phyloP scores from a whole-genome alignment of 2,329 filamentous ascomycete species.

The Xylaria sp. region DNA sequence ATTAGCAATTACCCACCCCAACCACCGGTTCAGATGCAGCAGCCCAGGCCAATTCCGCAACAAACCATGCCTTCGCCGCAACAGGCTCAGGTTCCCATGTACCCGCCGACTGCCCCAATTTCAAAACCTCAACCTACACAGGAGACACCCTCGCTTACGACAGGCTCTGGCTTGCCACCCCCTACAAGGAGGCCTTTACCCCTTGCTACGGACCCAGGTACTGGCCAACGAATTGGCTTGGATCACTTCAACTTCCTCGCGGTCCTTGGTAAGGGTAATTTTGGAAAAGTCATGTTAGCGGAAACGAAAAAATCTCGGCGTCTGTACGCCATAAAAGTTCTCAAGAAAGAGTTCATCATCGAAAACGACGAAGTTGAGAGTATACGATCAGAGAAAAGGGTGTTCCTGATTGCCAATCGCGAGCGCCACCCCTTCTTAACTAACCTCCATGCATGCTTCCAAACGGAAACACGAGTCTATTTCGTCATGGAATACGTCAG shows the following conservation, averaged over 20 bases:
- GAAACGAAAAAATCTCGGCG: conserved; percentile 94
- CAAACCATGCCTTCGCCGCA: conserved; percentile 47
- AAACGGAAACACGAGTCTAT: conserved; percentile 97
- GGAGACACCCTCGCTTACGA: conserved; percentile 52
- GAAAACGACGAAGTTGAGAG: conserved; percentile 99
- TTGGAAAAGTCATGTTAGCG: conserved; percentile 99
- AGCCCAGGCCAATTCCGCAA: conserved; percentile 53
- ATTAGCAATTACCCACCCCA: conserved; percentile 62
- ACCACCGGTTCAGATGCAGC: conserved; percentile 56
- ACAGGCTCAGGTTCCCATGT: conserved; percentile 50
- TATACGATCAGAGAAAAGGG: conserved; percentile 95
- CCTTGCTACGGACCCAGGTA: conserved; percentile 76
- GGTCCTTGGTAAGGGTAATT: conserved; percentile 98
- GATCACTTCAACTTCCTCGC: conserved; percentile 99
- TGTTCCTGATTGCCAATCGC: conserved; percentile 96
- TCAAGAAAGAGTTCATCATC: conserved; percentile 99
- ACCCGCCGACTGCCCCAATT: conserved; percentile 48
- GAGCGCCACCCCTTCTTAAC: conserved; percentile 96
- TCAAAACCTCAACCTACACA: conserved; percentile 56
- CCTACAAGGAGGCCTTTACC: conserved; percentile 70
- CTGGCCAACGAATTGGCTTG: conserved; percentile 86
- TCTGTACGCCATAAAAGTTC: conserved; percentile 96
- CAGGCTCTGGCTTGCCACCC: conserved; percentile 50
- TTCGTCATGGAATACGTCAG: conserved; percentile 99
- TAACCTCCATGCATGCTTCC: conserved; percentile 97